phyloP scores from a whole-genome alignment of 1,284 basidiomycete genomes.

The Salmacisia buchloeana region DNA sequence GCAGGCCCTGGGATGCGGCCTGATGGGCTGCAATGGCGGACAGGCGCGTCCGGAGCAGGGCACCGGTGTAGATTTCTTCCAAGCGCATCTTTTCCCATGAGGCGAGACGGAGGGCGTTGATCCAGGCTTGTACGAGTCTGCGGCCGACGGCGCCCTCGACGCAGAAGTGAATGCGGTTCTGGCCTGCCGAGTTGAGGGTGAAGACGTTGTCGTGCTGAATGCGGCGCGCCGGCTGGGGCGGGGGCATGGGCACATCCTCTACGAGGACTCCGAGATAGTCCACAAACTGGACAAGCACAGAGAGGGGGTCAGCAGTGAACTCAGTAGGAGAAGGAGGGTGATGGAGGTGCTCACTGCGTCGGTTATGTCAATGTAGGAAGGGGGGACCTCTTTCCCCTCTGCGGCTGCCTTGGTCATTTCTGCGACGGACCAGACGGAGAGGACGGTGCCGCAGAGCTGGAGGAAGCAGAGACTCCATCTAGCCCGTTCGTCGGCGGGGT shows the following conservation, averaged over 20 bases:
- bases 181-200: constrained; percentile 88
- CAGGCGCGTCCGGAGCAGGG: constrained; percentile 61
- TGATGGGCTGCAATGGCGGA: constrained; percentile 48
- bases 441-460: constrained; percentile 83
- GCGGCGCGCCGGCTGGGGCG: not conserved
- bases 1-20: not conserved
- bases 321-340: constrained; percentile 51
- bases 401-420: constrained; percentile 73
- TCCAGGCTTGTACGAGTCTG: constrained; percentile 60
- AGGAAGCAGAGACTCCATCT: constrained; percentile 57
- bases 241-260: constrained; percentile 49
- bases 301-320: no score
- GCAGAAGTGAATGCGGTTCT: constrained; percentile 79
- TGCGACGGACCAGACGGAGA: constrained; percentile 84
- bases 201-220: constrained; percentile 65
- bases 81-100: constrained; percentile 92
- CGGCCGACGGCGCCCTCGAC: constrained; percentile 44
- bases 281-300: constrained; percentile 57
- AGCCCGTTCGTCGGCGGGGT: constrained; percentile 32
- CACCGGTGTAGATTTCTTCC: constrained; percentile 95
- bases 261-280: constrained; percentile 57
- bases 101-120: constrained; percentile 79
- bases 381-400: constrained; percentile 73
- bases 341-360: constrained; percentile 64
- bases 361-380: constrained; percentile 76